Conservation (phyloP, 2,329 filamentous ascomycete species). For the Aureobasidium sp. region DNA sequence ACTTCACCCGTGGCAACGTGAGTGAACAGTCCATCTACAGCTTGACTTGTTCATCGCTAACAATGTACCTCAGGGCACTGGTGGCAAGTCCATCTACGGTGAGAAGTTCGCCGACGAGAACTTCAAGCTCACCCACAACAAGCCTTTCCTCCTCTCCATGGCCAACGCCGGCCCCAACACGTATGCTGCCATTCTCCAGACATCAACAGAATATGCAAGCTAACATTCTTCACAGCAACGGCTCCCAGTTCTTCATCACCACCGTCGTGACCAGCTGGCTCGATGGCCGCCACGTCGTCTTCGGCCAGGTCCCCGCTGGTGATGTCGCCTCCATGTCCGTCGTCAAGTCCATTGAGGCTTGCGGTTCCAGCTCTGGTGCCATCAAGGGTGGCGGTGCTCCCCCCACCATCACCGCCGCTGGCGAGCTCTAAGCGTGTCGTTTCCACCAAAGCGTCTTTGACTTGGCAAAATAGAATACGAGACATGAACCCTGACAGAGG, state of each 20-base stretch:
- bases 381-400: conserved; percentile 44
- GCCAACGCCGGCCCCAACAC: conserved; percentile 98
- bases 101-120: conserved; percentile 97
- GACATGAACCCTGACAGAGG: conserved; percentile 5
- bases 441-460: neutral
- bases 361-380: conserved; percentile 48
- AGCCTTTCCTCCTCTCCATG: conserved; percentile 93
- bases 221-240: conserved; percentile 48
- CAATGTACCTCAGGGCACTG: conserved; percentile 56
- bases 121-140: conserved; percentile 84
- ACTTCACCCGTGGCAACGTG: conserved; percentile 93
- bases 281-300: conserved; percentile 76
- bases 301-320: conserved; percentile 60
- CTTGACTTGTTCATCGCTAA: neutral
- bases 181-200: conserved; percentile 36
- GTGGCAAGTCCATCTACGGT: conserved; percentile 95
- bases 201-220: neutral
- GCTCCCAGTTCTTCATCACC: conserved; percentile 68
- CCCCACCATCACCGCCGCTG: conserved; percentile 48
- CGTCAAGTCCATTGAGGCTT: conserved; percentile 54
- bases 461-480: conserved; percentile 13
- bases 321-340: conserved; percentile 48
- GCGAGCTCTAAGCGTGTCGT: conserved; percentile 29
- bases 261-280: conserved; percentile 62
- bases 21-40: conserved; percentile 31